Evolutionary conservation across 108 stramenopile genomes (phyloP).

Genomic region (Schizochytrium sp.): DNA sequence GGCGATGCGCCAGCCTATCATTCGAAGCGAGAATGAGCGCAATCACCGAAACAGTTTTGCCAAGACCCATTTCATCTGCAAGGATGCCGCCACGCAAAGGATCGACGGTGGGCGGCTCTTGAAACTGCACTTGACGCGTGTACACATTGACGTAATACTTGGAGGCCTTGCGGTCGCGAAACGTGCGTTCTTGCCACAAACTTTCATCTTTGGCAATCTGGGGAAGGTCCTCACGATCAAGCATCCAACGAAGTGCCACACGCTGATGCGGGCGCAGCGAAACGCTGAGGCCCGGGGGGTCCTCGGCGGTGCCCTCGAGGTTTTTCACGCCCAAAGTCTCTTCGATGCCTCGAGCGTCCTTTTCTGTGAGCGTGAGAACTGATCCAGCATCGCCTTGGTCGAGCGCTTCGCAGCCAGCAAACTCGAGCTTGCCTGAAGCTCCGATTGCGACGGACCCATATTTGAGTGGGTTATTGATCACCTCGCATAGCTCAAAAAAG

Average conservation of each 20-base stretch:
- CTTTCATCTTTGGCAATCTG: not conserved
- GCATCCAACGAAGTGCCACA: not conserved
- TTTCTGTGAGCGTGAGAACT: not conserved
- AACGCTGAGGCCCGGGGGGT: not conserved
- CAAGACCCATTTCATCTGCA: slow-evolving; percentile 60
- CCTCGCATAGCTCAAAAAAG: not conserved
- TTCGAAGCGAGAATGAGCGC: slow-evolving; percentile 19
- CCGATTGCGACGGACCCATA: not conserved
- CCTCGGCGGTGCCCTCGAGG: not conserved
- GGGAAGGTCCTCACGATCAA: not conserved
- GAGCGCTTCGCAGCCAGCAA: not conserved
- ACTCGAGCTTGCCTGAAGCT: not conserved
- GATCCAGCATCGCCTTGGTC: not conserved
- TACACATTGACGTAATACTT: not conserved
- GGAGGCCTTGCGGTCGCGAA: not conserved
- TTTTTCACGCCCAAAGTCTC: not conserved
- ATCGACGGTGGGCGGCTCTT: not conserved
- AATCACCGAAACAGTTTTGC: slow-evolving; percentile 54
- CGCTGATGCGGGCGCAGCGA: not conserved
- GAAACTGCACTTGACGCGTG: not conserved
- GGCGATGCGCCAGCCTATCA: no score
- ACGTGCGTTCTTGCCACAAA: not conserved
- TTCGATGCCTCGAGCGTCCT: not conserved
- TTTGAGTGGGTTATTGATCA: not conserved
- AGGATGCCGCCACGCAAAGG: slow-evolving; percentile 22